These are phyloP conservation scores for Immersiporthe knoxdaviesiana DNA, from an alignment of 2,329 filamentous ascomycete species.

Conservation along the genomic window DNA sequence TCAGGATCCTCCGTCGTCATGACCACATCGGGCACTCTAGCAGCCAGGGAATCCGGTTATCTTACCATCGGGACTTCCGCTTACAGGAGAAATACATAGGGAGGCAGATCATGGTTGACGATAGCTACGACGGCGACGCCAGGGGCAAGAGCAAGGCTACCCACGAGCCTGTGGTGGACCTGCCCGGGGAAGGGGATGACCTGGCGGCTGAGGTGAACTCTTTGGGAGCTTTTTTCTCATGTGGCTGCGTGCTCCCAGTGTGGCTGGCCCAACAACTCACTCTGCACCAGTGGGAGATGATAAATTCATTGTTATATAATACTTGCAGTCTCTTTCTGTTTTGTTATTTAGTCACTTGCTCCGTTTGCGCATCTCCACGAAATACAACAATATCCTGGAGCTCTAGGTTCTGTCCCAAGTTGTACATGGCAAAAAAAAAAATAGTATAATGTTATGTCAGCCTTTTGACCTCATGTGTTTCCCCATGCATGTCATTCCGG, in stretches of 20 bases:
- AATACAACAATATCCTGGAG: too few species aligned
- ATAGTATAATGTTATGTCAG: too few species aligned
- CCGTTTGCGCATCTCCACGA: too few species aligned
- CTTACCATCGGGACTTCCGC: background rate
- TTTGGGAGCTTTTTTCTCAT: background rate
- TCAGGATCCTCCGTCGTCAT: constrained; percentile 1
- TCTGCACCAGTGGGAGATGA: background rate
- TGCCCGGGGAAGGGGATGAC: background rate
- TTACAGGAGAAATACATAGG: background rate
- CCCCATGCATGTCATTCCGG: too few species aligned
- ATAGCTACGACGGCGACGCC: background rate
- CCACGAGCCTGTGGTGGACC: background rate
- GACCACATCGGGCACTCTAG: background rate
- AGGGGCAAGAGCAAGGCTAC: background rate
- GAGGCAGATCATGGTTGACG: constrained; percentile 1
- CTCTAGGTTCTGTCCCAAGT: too few species aligned
- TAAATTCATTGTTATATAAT: too few species aligned
- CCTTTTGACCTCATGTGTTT: too few species aligned
- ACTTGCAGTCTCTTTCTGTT: too few species aligned
- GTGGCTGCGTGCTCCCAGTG: background rate
- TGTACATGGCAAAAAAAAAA: too few species aligned
- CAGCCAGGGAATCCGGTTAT: too few species aligned
- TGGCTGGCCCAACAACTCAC: background rate
- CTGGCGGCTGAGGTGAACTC: background rate
- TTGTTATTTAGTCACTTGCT: too few species aligned